A percentile compares a stretch with the other conserved stretches of the same genome.
Conservation (phyloP, 2,329 filamentous ascomycete genomes). For the Coccinonectria pachysandricola region DNA sequence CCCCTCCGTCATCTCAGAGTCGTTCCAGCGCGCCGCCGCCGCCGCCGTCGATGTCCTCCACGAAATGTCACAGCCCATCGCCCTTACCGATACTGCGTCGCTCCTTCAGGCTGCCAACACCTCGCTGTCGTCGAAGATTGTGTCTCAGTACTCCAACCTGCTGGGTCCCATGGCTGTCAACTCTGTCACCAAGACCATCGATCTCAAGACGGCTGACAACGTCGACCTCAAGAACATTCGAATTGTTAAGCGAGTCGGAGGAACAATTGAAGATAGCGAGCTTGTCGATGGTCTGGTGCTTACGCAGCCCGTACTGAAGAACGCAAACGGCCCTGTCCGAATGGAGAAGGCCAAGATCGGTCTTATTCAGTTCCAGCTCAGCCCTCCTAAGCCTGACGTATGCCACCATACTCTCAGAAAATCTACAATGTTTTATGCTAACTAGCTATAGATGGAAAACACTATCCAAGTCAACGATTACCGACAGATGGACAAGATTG, state of each 20-base stretch:
- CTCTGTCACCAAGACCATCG: slow-evolving; percentile 89
- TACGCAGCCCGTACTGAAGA: slow-evolving; percentile 88
- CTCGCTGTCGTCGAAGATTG: slow-evolving; percentile 95
- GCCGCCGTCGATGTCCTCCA: slow-evolving; percentile 84
- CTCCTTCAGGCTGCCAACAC: slow-evolving; percentile 95
- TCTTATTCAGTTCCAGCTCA: slow-evolving; percentile 96
- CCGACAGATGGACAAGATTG: slow-evolving; percentile 99
- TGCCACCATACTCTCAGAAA: too few species aligned
- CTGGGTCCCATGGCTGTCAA: slow-evolving; percentile 98
- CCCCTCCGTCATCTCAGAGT: slow-evolving; percentile 93
- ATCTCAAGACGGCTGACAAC: slow-evolving; percentile 89
- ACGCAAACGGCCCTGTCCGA: slow-evolving; percentile 75
- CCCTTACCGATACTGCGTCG: slow-evolving; percentile 75
- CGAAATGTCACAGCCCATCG: slow-evolving; percentile 91
- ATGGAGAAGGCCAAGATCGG: slow-evolving; percentile 98
- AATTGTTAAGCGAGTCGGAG: slow-evolving; percentile 94
- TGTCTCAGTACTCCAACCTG: slow-evolving; percentile 90
- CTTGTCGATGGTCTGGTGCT: slow-evolving; percentile 91
- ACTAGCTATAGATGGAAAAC: slow-evolving; percentile 75
- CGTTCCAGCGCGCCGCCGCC: slow-evolving; percentile 88
- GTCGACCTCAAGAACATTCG: slow-evolving; percentile 94
- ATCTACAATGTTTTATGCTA: too few species aligned
- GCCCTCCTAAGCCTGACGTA: slow-evolving; percentile 93
- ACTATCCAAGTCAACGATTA: slow-evolving; percentile 99
- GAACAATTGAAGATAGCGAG: slow-evolving; percentile 97